Conservation (phyloP, 768 basidiomycete species). For the Rhodotorula toruloides region DNA sequence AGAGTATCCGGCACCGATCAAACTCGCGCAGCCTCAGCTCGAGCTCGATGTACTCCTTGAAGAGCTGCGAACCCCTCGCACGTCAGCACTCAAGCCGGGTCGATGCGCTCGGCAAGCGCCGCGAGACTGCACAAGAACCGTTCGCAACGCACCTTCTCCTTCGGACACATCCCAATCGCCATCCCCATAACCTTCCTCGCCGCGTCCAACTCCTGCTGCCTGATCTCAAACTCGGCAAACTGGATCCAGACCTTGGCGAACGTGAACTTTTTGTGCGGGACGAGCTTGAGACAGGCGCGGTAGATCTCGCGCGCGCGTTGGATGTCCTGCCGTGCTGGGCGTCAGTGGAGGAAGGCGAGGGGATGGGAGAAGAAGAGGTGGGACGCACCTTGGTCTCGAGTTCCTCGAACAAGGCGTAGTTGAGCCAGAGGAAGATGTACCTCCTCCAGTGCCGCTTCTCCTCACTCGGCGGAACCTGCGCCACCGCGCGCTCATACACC, state of each 20-base stretch:
- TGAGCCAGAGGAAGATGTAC: conserved; percentile 51
- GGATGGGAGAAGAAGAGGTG: not conserved
- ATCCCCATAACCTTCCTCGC: conserved; percentile 85
- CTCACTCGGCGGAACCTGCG: conserved; percentile 85
- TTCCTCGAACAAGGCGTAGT: conserved; percentile 96
- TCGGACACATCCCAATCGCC: conserved; percentile 91
- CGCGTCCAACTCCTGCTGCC: conserved; percentile 70
- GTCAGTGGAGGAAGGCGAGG: not conserved
- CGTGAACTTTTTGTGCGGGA: conserved; percentile 94
- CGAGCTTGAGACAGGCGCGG: conserved; percentile 76
- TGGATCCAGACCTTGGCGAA: conserved; percentile 95
- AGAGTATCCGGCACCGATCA: conserved; percentile 81
- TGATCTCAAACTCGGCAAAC: conserved; percentile 86
- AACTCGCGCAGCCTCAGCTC: conserved; percentile 95
- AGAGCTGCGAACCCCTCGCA: conserved; percentile 51
- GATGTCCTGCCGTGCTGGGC: conserved; percentile 58
- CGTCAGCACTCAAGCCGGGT: no score
- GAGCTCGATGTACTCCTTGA: conserved; percentile 92
- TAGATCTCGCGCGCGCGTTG: conserved; percentile 82
- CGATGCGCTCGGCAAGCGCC: not conserved
- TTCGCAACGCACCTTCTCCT: conserved; percentile 56
- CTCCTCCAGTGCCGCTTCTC: conserved; percentile 73
- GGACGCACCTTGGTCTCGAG: conserved; percentile 75
- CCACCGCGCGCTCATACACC: conserved; percentile 90
- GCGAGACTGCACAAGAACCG: not conserved